A percentile compares a stretch with the other conserved stretches of the same genome.
Conservation (phyloP, 257 asterid genomes). For the Solanum ossicruentum region DNA sequence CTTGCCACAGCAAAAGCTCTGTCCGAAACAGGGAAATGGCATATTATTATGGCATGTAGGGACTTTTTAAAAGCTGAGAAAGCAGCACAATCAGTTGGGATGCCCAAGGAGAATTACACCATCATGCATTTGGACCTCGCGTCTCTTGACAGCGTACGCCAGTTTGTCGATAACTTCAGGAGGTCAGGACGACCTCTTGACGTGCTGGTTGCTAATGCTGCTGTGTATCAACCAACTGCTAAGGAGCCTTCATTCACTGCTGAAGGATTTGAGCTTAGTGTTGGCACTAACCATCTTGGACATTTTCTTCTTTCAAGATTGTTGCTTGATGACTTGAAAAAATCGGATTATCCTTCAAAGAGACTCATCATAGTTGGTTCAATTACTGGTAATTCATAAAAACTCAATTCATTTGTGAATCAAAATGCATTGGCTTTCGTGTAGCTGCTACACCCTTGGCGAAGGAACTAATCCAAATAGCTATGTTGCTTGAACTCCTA, state of each 20-base stretch:
- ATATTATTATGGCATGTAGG: constrained; percentile 85
- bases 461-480: neutral
- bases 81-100: constrained; percentile 71
- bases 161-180: constrained; percentile 59
- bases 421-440: neutral
- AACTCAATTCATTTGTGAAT: neutral
- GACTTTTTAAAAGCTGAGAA: constrained; percentile 74
- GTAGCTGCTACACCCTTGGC: neutral
- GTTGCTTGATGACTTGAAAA: constrained; percentile 69
- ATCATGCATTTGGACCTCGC: constrained; percentile 83
- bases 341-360: constrained; percentile 73
- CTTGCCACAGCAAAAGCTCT: constrained; percentile 79
- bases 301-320: constrained; percentile 78
- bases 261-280: constrained; percentile 88
- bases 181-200: constrained; percentile 53
- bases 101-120: constrained; percentile 61
- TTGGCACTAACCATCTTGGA: constrained; percentile 81
- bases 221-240: constrained; percentile 78
- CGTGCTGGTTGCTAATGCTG: constrained; percentile 84
- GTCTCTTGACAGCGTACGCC: constrained; percentile 79
- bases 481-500: neutral
- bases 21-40: constrained; percentile 83
- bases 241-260: constrained; percentile 70
- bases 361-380: constrained; percentile 91
- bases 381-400: constrained; percentile 28